Evolutionary conservation across 495 filamentous ascomycete species (phyloP).

Genomic region (Penicillium simplicissimum): DNA sequence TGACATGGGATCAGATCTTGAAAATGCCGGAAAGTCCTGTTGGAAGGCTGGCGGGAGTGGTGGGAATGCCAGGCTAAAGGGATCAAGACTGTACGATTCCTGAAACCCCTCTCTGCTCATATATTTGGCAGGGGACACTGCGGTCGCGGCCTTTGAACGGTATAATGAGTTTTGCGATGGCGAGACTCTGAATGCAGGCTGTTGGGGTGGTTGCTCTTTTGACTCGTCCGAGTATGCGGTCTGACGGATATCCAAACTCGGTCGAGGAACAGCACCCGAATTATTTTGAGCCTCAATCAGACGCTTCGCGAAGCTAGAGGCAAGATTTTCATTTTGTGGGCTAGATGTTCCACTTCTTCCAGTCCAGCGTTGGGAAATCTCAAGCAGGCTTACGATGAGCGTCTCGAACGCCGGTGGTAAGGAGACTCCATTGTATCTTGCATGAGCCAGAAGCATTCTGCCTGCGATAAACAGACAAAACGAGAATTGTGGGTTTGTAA

Average conservation of each 20-base stretch:
- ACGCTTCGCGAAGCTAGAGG: constrained; percentile 35
- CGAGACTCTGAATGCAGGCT: not conserved
- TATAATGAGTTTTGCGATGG: not conserved
- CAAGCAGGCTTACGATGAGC: constrained; percentile 28
- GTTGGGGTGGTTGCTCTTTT: constrained; percentile 6
- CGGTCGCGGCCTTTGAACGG: not conserved
- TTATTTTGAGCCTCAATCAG: constrained; percentile 30
- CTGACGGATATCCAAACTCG: constrained; percentile 37
- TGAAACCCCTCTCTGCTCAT: constrained; percentile 9
- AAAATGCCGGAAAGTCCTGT: constrained; percentile 20
- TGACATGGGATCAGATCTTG: constrained; percentile 7
- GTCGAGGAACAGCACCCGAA: constrained; percentile 9
- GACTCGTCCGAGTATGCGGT: constrained; percentile 37
- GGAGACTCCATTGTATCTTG: constrained; percentile 23
- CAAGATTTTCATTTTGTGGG: constrained; percentile 26
- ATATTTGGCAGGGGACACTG: not conserved
- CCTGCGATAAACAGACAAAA: constrained; percentile 34
- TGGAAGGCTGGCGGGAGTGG: constrained; percentile 38
- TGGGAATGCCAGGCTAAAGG: constrained; percentile 37
- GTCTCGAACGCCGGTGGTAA: constrained; percentile 28
- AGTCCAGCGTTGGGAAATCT: constrained; percentile 38
- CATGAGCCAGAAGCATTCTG: constrained; percentile 35
- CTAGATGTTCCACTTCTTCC: constrained; percentile 18
- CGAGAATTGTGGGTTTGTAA: constrained; percentile 28
- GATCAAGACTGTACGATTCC: constrained; percentile 18